Conservation (phyloP, 257 asterid genomes). For the Thymus quinquecostatus region DNA sequence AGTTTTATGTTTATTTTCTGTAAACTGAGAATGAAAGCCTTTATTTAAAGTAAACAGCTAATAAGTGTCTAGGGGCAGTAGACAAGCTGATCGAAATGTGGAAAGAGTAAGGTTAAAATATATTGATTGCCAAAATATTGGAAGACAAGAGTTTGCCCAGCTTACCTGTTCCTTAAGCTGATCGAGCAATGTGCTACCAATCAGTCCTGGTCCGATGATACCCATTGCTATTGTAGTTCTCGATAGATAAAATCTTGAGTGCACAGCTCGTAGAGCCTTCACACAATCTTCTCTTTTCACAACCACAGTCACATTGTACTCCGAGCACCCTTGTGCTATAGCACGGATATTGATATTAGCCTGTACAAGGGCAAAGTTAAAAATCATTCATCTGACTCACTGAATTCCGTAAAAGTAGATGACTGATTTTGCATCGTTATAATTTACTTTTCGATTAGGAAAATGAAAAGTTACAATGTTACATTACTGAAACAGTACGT, state of each 20-base stretch:
- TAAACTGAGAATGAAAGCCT: neutral
- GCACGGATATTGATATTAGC: constrained; percentile 97
- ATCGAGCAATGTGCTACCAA: constrained; percentile 93
- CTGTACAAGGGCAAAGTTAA: constrained; percentile 52
- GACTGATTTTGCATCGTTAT: neutral
- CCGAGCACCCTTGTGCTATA: constrained; percentile 99
- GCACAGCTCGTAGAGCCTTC: constrained; percentile 96
- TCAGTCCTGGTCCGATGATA: constrained; percentile 94
- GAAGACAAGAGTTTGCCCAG: neutral
- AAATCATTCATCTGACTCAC: constrained; percentile 24
- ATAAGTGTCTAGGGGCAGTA: neutral
- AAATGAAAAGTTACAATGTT: constrained; percentile 7
- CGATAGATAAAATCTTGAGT: constrained; percentile 92
- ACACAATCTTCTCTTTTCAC: constrained; percentile 90
- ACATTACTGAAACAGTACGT: constrained; percentile 10
- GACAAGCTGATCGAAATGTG: constrained; percentile 4
- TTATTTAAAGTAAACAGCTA: neutral
- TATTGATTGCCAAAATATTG: neutral
- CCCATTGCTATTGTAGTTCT: constrained; percentile 96
- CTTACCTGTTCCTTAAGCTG: constrained; percentile 94
- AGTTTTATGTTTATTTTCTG: neutral
- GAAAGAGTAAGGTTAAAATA: constrained; percentile 2
- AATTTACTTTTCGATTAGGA: neutral
- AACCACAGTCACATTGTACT: constrained; percentile 91
- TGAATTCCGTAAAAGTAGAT: constrained; percentile 1